phyloP scores from a whole-genome alignment of 352 stramenopile genomes.

The Phytopythium helicoides region DNA sequence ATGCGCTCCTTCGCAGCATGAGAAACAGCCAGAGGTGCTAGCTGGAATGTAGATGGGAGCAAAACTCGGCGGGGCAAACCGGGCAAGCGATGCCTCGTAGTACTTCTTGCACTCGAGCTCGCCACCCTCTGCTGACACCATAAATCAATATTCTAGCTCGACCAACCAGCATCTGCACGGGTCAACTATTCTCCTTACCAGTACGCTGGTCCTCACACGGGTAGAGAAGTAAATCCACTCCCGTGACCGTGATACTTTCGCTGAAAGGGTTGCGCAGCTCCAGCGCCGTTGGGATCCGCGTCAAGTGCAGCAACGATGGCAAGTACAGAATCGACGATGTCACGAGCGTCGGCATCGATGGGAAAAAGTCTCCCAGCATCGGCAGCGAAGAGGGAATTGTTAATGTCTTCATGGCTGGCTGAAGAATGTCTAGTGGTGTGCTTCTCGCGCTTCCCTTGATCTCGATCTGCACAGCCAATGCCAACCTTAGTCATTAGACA shows the following conservation, averaged over 20 bases:
- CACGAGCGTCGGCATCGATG: conserved; percentile 64
- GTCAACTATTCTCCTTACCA: conserved; percentile 23
- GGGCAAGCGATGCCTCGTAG: conserved; percentile 55
- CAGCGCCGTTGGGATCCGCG: conserved; percentile 63
- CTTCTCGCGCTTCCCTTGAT: conserved; percentile 60
- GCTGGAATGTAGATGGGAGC: conserved; percentile 70
- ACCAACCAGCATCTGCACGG: not conserved
- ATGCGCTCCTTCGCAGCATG: conserved; percentile 64
- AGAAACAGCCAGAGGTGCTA: conserved; percentile 64
- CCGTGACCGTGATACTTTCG: conserved; percentile 69
- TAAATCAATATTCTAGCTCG: not conserved
- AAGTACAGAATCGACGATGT: conserved; percentile 74
- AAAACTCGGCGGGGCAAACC: conserved; percentile 62
- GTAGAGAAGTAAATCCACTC: conserved; percentile 68
- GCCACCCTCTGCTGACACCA: conserved; percentile 26
- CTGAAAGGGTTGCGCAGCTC: conserved; percentile 80
- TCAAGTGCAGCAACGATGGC: conserved; percentile 70
- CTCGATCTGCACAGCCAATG: conserved; percentile 36
- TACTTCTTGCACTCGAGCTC: conserved; percentile 69
- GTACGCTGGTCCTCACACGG: conserved; percentile 64
- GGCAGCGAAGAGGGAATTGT: conserved; percentile 58
- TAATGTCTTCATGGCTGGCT: conserved; percentile 51
- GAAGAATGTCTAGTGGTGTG: conserved; percentile 56
- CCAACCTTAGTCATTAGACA: conserved; percentile 7
- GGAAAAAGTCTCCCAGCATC: conserved; percentile 64